phyloP scores from a whole-genome alignment of 306 rosid genomes.

The Sindora glabra region DNA sequence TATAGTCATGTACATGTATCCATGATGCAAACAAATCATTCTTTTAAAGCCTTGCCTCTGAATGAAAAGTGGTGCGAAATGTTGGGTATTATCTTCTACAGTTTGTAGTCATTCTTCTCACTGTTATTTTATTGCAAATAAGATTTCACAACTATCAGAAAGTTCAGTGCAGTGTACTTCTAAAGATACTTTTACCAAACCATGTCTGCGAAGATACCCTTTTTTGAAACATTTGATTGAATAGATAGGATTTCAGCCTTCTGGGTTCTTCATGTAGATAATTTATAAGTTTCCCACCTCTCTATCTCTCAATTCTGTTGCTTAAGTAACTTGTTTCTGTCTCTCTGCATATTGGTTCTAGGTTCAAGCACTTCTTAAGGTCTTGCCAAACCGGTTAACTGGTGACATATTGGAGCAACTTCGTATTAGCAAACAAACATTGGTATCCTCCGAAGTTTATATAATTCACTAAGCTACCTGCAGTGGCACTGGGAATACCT shows the following conservation, averaged over 20 bases:
- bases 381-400: conserved; percentile 78
- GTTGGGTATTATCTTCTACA: not conserved
- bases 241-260: conserved; percentile 4
- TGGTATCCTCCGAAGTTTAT: conserved; percentile 41
- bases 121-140: not conserved
- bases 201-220: not conserved
- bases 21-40: not conserved
- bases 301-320: conserved; percentile 2
- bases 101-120: not conserved
- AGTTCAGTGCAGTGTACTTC: not conserved
- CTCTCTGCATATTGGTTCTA: conserved; percentile 18
- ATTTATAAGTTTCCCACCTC: not conserved
- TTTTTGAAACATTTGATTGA: not conserved
- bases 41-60: not conserved
- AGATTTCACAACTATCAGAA: conserved; percentile 2
- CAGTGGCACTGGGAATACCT: not conserved
- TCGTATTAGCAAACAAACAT: conserved; percentile 93
- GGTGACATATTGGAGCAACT: conserved; percentile 90
- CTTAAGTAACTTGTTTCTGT: conserved; percentile 8
- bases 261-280: not conserved
- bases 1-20: not conserved
- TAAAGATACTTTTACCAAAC: not conserved
- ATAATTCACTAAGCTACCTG: not conserved
- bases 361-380: conserved; percentile 84
- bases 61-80: conserved; percentile 10